Conservation (phyloP, 345 rosid genomes). For the Laguncularia racemosa region DNA sequence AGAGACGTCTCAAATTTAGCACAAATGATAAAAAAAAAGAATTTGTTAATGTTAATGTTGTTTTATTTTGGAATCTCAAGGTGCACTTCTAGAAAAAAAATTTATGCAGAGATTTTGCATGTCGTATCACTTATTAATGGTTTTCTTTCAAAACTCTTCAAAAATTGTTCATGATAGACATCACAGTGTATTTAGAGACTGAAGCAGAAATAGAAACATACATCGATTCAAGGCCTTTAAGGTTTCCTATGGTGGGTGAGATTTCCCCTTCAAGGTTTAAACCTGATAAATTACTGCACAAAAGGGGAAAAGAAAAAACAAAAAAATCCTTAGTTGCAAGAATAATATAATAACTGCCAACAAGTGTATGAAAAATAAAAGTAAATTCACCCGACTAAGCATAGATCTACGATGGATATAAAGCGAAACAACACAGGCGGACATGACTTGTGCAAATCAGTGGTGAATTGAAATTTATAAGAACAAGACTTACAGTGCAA, state of each 20-base stretch:
- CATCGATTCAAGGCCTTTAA: conserved; percentile 59
- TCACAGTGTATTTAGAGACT: neutral
- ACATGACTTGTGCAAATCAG: no score
- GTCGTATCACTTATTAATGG: no score
- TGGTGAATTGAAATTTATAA: no score
- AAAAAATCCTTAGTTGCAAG: neutral
- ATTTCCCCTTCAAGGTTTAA: conserved; percentile 92
- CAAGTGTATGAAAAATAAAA: no score
- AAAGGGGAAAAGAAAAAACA: conserved; percentile 19
- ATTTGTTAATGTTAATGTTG: neutral
- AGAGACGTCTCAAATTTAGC: neutral
- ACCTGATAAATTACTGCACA: conserved; percentile 74
- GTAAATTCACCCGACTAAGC: no score
- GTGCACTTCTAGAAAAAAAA: no score
- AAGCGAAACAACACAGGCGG: no score
- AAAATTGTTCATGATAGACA: neutral
- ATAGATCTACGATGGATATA: no score
- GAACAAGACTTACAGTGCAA: conserved; percentile 47
- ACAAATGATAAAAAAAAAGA: neutral
- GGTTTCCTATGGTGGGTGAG: conserved; percentile 81
- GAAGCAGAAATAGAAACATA: conserved; percentile 21
- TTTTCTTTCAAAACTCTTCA: neutral
- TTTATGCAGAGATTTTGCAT: no score
- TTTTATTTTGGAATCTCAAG: no score
- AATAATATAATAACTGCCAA: no score